A percentile compares a stretch with the other conserved stretches of the same genome.
phyloP scores from a whole-genome alignment of 495 filamentous ascomycete genomes.

The Staphylotrichum tortipilum region DNA sequence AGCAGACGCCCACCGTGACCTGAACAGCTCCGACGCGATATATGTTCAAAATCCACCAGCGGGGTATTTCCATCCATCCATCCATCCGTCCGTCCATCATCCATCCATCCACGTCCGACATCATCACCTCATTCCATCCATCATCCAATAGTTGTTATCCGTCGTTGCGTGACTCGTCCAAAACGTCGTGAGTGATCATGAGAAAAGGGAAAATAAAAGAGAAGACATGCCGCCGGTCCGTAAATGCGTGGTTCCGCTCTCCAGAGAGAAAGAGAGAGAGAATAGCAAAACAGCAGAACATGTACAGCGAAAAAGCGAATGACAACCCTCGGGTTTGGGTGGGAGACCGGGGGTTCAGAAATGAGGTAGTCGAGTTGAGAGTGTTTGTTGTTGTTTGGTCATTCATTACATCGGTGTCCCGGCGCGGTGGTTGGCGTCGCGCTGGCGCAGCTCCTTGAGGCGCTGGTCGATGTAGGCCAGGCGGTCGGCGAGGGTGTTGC shows the following conservation, averaged over 20 bases:
- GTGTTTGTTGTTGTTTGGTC: neutral
- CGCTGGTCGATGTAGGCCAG: conserved; percentile 44
- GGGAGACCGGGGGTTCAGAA: neutral
- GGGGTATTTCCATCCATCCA: conserved; percentile 13
- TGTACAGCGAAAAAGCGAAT: conserved; percentile 5
- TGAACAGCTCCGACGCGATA: conserved; percentile 13
- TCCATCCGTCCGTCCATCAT: too few species aligned
- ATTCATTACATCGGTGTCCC: conserved; percentile 37
- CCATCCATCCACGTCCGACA: too few species aligned
- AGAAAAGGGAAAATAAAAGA: neutral
- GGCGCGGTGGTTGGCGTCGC: conserved; percentile 27
- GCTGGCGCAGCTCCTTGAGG: conserved; percentile 41
- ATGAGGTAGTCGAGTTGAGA: too few species aligned
- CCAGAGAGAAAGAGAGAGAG: too few species aligned
- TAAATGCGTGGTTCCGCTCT: neutral
- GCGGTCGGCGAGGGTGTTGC: conserved; percentile 34
- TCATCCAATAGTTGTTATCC: too few species aligned
- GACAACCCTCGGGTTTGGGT: neutral
- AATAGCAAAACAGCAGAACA: neutral
- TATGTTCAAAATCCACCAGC: conserved; percentile 16
- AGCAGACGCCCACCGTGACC: conserved; percentile 10
- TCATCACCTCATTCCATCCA: conserved; percentile 1
- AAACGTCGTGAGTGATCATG: neutral
- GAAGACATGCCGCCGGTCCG: neutral
- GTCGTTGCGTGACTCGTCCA: neutral